Evolutionary conservation across 805 yeast genomes (phyloP), one percentile per base, ranked within the genome.

Genomic region (Cyberlindnera americana): DNA sequence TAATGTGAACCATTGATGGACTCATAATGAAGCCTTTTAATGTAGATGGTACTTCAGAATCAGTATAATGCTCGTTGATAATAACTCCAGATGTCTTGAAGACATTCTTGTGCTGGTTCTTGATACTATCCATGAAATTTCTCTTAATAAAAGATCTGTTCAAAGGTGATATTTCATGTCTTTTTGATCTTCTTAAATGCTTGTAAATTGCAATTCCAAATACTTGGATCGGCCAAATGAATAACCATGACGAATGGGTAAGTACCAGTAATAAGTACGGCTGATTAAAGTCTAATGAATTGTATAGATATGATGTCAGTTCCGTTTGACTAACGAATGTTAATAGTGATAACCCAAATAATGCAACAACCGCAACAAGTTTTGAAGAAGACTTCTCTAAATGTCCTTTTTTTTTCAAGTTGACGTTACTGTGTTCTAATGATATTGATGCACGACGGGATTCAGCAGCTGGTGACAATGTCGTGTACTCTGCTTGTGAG

Each of bases 281-380:
- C 54, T 86, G 89, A 37, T 72, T 57, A 59, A 77, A 87, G 4
- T 70, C 73, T 19, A 70, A 57, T 7, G 66, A 56, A 22, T 69
- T 65, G 54, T 85, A 82, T 6, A 87, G 70, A 40, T 79, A 79
- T 6, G 87, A 73, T 2, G 95, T 85, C 44, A 81, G 66, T 57
- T 87, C 96, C 0, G 96, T 87, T 56, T 87, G 96, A 13, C 72
- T 53, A 5, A 88, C 89, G 61, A 88, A 88, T 3, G 89, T 53
- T 7, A 75, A 53, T 43, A 80, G 48, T 0, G 83, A 73, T 2
- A 75, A 42, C 2, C 68, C 12, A 29, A 80, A 70, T 2, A 83
- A 66, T 10, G 38, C 46, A 15, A 47, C 22, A 11, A 47, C 50
- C 2, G 46, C 43, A 24, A 19, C 16, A 6, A 47, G 35, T 37